These are phyloP conservation scores for Andrographis paniculata DNA, from an alignment of 305 asterid genomes.

Conservation along the genomic window DNA sequence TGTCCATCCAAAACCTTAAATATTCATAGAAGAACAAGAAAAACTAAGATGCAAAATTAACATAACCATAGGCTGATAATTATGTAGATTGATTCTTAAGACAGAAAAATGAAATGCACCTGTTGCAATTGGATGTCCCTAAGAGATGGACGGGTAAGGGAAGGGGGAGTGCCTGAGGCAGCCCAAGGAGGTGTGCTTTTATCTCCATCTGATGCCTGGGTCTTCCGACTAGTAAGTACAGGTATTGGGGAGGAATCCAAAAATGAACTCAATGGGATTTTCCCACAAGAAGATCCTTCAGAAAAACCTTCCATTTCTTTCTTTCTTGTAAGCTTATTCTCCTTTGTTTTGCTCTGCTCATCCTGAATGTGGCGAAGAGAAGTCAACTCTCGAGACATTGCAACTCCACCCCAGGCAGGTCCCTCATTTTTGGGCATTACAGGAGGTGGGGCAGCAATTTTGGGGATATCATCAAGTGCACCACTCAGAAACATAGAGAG, in stretches of 20 bases:
- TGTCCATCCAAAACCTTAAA: no score
- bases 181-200: conserved; percentile 90
- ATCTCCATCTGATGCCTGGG: conserved; percentile 50
- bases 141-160: conserved; percentile 74
- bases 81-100: no score
- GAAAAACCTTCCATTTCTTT: conserved; percentile 34
- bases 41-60: not conserved
- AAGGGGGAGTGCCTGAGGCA: conserved; percentile 79
- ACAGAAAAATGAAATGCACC: conserved; percentile 45
- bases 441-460: conserved; percentile 37
- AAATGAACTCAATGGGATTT: conserved; percentile 50
- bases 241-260: conserved; percentile 60
- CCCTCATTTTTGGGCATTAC: conserved; percentile 58
- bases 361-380: conserved; percentile 83
- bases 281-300: conserved; percentile 33
- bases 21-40: not conserved
- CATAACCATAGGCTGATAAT: not conserved
- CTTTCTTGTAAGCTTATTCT: conserved; percentile 29
- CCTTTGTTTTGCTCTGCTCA: conserved; percentile 72
- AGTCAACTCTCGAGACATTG: conserved; percentile 35
- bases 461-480: conserved; percentile 78
- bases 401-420: conserved; percentile 98
- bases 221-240: conserved; percentile 33
- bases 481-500: conserved; percentile 95
- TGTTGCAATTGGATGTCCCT: conserved; percentile 92